Evolutionary conservation across 1,284 basidiomycete species (phyloP).

Genomic region (Chalciporus sp.): DNA sequence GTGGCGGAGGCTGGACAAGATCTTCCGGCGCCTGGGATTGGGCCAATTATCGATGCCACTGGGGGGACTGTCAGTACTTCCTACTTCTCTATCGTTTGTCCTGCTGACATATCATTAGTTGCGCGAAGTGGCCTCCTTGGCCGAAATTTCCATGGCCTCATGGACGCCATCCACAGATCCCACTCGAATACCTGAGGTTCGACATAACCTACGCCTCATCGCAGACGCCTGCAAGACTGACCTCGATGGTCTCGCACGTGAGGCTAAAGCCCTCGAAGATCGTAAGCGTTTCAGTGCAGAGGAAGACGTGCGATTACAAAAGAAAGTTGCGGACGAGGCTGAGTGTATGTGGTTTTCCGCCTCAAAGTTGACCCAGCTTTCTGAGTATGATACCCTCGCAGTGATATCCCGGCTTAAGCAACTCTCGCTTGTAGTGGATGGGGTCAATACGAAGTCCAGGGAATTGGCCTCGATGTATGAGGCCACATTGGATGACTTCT

Average conservation of each 20-base stretch:
- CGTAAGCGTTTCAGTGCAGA: slow-evolving; percentile 72
- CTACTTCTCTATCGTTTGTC: slow-evolving; percentile 4
- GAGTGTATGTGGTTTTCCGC: slow-evolving; percentile 53
- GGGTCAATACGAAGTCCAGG: slow-evolving; percentile 66
- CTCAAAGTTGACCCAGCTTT: slow-evolving; percentile 2
- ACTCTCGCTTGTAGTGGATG: slow-evolving; percentile 72
- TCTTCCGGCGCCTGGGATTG: slow-evolving; percentile 58
- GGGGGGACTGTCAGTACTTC: slow-evolving; percentile 74
- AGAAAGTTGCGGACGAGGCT: slow-evolving; percentile 73
- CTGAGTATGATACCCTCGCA: slow-evolving; percentile 35
- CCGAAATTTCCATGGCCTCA: slow-evolving; percentile 74
- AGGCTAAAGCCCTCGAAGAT: slow-evolving; percentile 84
- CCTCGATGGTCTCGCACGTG: slow-evolving; percentile 84
- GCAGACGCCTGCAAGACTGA: slow-evolving; percentile 81
- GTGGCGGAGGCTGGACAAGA: slow-evolving; percentile 80
- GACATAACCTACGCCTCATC: slow-evolving; percentile 92
- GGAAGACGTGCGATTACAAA: slow-evolving; percentile 72
- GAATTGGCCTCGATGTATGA: slow-evolving; percentile 65
- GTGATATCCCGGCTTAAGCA: slow-evolving; percentile 78
- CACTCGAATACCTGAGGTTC: slow-evolving; percentile 90
- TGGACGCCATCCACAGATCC: slow-evolving; percentile 87
- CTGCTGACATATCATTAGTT: slow-evolving; percentile 49
- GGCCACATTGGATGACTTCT: slow-evolving; percentile 70
- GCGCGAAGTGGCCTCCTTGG: slow-evolving; percentile 80
- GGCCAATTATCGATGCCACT: slow-evolving; percentile 92